A percentile compares a stretch with the other conserved stretches of the same genome.
These are phyloP conservation scores for Mycothermus thermophilus DNA, from an alignment of 495 filamentous ascomycete genomes.

Conservation along the genomic window DNA sequence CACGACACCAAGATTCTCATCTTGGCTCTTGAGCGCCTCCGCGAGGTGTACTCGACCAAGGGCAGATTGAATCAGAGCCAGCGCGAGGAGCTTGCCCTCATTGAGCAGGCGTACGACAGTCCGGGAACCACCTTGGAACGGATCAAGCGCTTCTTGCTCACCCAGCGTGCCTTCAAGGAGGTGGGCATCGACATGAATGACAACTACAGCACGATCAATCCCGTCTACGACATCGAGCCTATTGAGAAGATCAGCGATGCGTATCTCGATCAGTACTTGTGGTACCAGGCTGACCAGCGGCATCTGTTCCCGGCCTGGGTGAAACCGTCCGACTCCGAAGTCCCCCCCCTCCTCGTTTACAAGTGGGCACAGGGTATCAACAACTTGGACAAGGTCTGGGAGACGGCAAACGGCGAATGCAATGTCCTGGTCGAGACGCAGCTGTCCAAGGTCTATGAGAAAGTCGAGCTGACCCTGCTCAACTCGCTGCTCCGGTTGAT, in stretches of 20 bases:
- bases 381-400: conserved; percentile 96
- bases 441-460: conserved; percentile 97
- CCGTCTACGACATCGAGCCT: conserved; percentile 97
- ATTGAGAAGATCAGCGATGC: conserved; percentile 99
- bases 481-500: conserved; percentile 88
- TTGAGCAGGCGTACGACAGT: conserved; percentile 97
- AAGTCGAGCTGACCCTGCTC: conserved; percentile 92
- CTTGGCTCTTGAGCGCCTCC: conserved; percentile 80
- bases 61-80: conserved; percentile 95
- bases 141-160: conserved; percentile 96
- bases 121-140: conserved; percentile 90
- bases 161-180: conserved; percentile 96
- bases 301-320: conserved; percentile 99
- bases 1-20: conserved; percentile 99
- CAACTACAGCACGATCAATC: conserved; percentile 98
- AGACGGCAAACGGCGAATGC: conserved; percentile 86
- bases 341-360: conserved; percentile 91
- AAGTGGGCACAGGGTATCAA: conserved; percentile 99
- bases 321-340: conserved; percentile 97
- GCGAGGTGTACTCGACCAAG: conserved; percentile 97
- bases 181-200: conserved; percentile 99
- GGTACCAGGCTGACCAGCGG: conserved; percentile 98
- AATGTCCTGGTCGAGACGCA: conserved; percentile 99
- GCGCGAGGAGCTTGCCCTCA: conserved; percentile 89
- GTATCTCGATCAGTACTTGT: conserved; percentile 96